Evolutionary conservation across 495 filamentous ascomycete genomes (phyloP).

Genomic region (Lichenothelia convexa): DNA sequence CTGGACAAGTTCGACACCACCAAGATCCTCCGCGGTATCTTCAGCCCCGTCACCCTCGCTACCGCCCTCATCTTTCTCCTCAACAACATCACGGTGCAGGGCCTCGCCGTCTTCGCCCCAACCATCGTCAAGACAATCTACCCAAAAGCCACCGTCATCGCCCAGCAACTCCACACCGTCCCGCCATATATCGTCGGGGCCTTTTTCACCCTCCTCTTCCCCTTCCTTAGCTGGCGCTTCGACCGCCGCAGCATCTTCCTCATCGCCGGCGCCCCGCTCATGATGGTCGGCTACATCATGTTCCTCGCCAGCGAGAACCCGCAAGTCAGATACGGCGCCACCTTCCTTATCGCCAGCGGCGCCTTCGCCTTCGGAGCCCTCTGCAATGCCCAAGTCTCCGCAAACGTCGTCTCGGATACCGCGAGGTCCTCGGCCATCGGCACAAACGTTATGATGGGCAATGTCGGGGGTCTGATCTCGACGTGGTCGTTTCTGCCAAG

Average conservation of each 20-base stretch:
- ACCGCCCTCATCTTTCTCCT: slow-evolving; percentile 33
- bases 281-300: slow-evolving; percentile 54
- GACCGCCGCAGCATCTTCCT: slow-evolving; percentile 34
- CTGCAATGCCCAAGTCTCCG: slow-evolving; percentile 44
- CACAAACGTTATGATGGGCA: slow-evolving; percentile 52
- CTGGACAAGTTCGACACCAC: slow-evolving; percentile 29
- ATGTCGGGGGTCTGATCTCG: slow-evolving; percentile 49
- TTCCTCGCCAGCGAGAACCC: slow-evolving; percentile 39
- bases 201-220: slow-evolving; percentile 45
- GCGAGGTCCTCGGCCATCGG: slow-evolving; percentile 47
- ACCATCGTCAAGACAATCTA: slow-evolving; percentile 53
- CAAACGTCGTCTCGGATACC: slow-evolving; percentile 55
- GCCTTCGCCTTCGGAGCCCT: slow-evolving; percentile 40
- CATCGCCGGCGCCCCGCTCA: slow-evolving; percentile 29
- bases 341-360: slow-evolving; percentile 46
- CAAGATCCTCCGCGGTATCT: slow-evolving; percentile 31
- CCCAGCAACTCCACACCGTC: slow-evolving; percentile 51
- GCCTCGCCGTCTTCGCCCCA: slow-evolving; percentile 50
- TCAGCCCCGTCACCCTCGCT: slow-evolving; percentile 29
- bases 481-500: slow-evolving; percentile 51
- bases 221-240: slow-evolving; percentile 38
- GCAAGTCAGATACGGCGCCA: slow-evolving; percentile 47
- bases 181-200: slow-evolving; percentile 54
- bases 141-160: slow-evolving; percentile 32
- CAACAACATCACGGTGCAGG: slow-evolving; percentile 36